These are phyloP conservation scores for Coniella vitis DNA, from an alignment of 2,329 filamentous ascomycete species.

Conservation along the genomic window DNA sequence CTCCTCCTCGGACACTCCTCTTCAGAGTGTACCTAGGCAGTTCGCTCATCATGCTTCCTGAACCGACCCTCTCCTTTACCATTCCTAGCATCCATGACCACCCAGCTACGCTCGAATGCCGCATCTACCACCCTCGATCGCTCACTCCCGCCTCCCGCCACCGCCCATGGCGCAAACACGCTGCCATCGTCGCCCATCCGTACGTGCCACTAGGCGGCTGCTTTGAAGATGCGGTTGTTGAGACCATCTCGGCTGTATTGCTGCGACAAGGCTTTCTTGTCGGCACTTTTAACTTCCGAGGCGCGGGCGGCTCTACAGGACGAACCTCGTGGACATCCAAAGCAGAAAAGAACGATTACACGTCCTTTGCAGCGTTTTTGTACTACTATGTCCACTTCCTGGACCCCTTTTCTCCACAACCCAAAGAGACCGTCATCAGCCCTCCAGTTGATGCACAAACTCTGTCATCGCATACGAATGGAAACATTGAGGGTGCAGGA, in stretches of 20 bases:
- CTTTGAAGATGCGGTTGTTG: slow-evolving; percentile 76
- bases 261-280: slow-evolving; percentile 68
- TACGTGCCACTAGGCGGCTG: slow-evolving; percentile 83
- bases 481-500: neutral
- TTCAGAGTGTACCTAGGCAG: too few species aligned
- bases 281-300: slow-evolving; percentile 90
- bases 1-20: neutral
- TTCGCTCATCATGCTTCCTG: slow-evolving; percentile 49
- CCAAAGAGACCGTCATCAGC: neutral
- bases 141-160: slow-evolving; percentile 27
- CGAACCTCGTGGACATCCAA: slow-evolving; percentile 82
- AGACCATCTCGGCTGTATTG: slow-evolving; percentile 56
- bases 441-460: slow-evolving; percentile 1
- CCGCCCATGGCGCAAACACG: slow-evolving; percentile 40
- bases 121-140: slow-evolving; percentile 66
- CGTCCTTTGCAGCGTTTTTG: slow-evolving; percentile 74
- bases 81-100: slow-evolving; percentile 87
- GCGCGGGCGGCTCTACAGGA: slow-evolving; percentile 66
- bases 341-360: slow-evolving; percentile 76
- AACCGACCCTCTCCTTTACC: slow-evolving; percentile 59
- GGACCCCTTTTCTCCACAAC: slow-evolving; percentile 30
- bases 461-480: slow-evolving; percentile 1
- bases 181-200: slow-evolving; percentile 74
- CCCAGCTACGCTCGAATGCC: slow-evolving; percentile 66
- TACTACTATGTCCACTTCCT: slow-evolving; percentile 63